A percentile compares a stretch with the other conserved stretches of the same genome.
Conservation (phyloP, 345 rosid species). For the Murraya paniculata region DNA sequence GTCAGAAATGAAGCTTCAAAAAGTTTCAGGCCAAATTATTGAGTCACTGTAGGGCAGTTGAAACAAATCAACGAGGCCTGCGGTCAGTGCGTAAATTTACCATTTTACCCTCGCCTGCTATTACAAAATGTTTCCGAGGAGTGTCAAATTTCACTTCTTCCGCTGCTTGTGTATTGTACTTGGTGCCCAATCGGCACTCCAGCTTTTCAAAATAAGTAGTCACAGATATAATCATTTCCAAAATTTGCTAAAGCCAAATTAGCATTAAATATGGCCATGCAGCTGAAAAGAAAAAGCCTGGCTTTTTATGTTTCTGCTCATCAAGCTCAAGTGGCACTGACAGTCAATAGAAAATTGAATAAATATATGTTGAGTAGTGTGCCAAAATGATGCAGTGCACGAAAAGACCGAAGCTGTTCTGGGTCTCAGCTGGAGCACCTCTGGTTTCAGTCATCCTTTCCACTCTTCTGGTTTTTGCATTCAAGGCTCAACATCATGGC, state of each 20-base stretch:
- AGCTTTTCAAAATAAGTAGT: too few species aligned
- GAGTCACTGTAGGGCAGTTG: too few species aligned
- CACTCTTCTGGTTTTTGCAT: slow-evolving; percentile 71
- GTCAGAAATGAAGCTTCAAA: too few species aligned
- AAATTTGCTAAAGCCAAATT: background rate
- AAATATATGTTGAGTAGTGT: slow-evolving; percentile 13
- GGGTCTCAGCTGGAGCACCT: slow-evolving; percentile 91
- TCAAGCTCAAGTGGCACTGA: background rate
- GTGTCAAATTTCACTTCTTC: background rate
- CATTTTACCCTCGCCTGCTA: background rate
- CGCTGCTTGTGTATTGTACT: background rate
- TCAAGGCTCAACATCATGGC: slow-evolving; percentile 74
- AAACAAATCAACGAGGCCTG: background rate
- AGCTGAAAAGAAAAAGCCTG: background rate
- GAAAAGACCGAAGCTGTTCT: slow-evolving; percentile 70
- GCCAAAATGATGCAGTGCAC: slow-evolving; percentile 53
- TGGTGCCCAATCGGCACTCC: background rate
- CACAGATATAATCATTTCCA: background rate
- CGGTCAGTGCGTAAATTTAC: background rate
- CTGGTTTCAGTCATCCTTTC: slow-evolving; percentile 71
- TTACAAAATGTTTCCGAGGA: background rate
- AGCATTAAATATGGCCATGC: background rate
- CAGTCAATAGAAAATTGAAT: background rate
- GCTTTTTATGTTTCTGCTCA: background rate
- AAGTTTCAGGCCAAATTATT: too few species aligned